These are phyloP conservation scores for Austroboletus novae-zelandiae DNA, from an alignment of 1,284 basidiomycete species.

Conservation along the genomic window DNA sequence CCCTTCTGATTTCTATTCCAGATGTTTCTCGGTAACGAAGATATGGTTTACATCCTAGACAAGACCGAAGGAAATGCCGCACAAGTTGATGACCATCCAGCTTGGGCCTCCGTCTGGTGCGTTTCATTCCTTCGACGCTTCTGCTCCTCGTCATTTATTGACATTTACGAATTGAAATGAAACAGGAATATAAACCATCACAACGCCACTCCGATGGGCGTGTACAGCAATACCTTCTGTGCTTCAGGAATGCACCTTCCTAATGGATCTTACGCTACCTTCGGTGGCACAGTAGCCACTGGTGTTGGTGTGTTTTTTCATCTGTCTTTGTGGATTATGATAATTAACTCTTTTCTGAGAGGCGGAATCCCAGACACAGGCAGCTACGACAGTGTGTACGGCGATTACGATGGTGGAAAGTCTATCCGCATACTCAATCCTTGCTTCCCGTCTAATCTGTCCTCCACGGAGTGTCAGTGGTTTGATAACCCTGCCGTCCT, in stretches of 20 bases:
- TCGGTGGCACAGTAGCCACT: constrained; percentile 78
- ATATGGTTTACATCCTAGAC: constrained; percentile 51
- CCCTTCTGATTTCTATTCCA: constrained; percentile 16
- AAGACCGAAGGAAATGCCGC: constrained; percentile 45
- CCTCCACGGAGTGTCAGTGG: constrained; percentile 67
- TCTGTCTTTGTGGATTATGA: no score
- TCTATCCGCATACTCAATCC: constrained; percentile 76
- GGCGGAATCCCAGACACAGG: background rate
- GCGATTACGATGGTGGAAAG: constrained; percentile 64
- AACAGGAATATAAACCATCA: constrained; percentile 38
- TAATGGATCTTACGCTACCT: constrained; percentile 61
- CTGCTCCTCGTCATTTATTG: no score
- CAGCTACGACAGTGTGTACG: constrained; percentile 55
- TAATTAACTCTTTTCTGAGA: background rate
- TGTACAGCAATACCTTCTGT: constrained; percentile 82
- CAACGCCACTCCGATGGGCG: constrained; percentile 61
- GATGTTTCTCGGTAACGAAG: constrained; percentile 54
- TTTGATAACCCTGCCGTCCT: constrained; percentile 67
- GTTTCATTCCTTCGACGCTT: background rate
- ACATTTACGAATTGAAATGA: constrained; percentile 1
- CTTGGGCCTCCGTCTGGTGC: constrained; percentile 45
- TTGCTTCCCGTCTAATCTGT: constrained; percentile 57
- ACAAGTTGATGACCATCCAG: constrained; percentile 39
- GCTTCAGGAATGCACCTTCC: constrained; percentile 71
- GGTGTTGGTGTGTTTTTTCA: constrained; percentile 52